A percentile compares a stretch with the other conserved stretches of the same genome.
phyloP scores from a whole-genome alignment of 345 rosid species.

The Hibiscus syriacus region DNA sequence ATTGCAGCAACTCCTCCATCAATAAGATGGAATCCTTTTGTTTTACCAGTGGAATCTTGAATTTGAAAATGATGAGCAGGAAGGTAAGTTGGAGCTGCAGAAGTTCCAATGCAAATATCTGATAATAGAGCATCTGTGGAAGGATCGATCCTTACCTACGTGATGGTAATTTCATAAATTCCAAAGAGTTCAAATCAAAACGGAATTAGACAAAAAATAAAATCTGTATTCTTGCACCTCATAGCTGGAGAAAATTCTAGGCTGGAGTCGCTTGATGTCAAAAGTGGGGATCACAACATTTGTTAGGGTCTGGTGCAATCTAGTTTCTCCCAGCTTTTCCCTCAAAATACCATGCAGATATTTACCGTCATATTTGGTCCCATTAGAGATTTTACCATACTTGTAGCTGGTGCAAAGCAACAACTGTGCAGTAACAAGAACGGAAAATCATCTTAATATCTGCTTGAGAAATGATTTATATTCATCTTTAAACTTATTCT shows the following conservation, averaged over 20 bases:
- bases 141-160: constrained; percentile 31
- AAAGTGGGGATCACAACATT: constrained; percentile 49
- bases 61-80: constrained; percentile 45
- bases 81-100: constrained; percentile 68
- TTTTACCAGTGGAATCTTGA: constrained; percentile 21
- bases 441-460: not conserved
- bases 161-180: not conserved
- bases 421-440: too few relatives aligned
- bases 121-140: constrained; percentile 38
- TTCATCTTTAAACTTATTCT: not conserved
- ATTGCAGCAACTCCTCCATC: constrained; percentile 84
- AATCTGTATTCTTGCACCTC: constrained; percentile 20
- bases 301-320: constrained; percentile 32
- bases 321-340: constrained; percentile 29
- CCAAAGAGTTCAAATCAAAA: not conserved
- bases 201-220: not conserved
- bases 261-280: constrained; percentile 45
- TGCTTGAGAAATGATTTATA: not conserved
- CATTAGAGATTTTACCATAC: constrained; percentile 22
- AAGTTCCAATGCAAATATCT: constrained; percentile 53
- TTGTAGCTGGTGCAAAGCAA: constrained; percentile 1
- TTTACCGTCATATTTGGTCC: constrained; percentile 50
- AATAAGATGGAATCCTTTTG: constrained; percentile 48
- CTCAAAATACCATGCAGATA: constrained; percentile 25
- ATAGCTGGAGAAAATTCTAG: constrained; percentile 37